These are phyloP conservation scores for Agastache rugosa DNA, from an alignment of 257 asterid genomes.

Conservation along the genomic window DNA sequence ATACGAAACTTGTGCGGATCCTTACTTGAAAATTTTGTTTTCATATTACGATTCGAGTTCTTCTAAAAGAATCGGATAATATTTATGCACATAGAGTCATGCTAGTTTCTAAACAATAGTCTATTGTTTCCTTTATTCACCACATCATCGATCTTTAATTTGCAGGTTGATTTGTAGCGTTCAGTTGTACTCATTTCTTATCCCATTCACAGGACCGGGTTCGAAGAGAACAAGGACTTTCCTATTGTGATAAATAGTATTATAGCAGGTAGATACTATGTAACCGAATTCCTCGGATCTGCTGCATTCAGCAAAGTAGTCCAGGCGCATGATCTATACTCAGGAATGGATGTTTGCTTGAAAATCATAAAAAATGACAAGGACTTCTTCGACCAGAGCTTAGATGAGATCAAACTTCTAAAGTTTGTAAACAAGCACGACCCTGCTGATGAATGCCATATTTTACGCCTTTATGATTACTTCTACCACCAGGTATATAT, in stretches of 20 bases:
- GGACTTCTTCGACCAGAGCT: constrained; percentile 96
- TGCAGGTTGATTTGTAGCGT: constrained; percentile 57
- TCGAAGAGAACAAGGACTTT: constrained; percentile 89
- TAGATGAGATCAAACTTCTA: constrained; percentile 93
- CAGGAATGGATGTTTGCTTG: constrained; percentile 85
- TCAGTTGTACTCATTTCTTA: constrained; percentile 57
- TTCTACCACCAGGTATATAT: constrained; percentile 82
- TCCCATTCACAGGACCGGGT: constrained; percentile 89
- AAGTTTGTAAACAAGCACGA: constrained; percentile 93
- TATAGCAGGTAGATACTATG: constrained; percentile 79
- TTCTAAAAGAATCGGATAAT: neutral
- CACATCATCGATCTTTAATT: neutral
- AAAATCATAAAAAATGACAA: constrained; percentile 96
- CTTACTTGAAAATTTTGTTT: neutral
- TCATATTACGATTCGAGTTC: constrained; percentile 4
- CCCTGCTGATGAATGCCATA: constrained; percentile 78
- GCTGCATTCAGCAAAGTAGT: constrained; percentile 98
- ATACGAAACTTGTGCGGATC: neutral
- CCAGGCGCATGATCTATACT: constrained; percentile 84
- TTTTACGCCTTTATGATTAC: constrained; percentile 91
- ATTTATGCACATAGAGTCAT: neutral
- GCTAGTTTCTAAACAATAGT: neutral
- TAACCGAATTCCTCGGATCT: constrained; percentile 87
- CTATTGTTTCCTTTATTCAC: constrained; percentile 26
- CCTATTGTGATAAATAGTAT: constrained; percentile 76